phyloP scores from a whole-genome alignment of 2,329 filamentous ascomycete species.

The Paecilomyces fulvus region DNA sequence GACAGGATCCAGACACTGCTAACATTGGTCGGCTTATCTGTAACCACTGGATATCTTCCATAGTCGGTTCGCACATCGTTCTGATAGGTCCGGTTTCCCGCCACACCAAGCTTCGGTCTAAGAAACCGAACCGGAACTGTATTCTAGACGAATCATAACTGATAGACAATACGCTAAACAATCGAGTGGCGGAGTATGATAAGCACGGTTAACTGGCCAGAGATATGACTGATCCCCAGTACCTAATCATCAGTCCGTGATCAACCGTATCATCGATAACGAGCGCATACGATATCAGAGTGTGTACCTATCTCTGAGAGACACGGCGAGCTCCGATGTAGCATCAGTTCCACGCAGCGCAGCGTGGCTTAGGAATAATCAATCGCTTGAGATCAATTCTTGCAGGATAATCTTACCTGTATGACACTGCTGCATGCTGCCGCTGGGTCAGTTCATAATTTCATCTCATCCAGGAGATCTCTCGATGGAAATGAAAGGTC shows the following conservation, averaged over 20 bases:
- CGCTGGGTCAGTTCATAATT: not conserved
- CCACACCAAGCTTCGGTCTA: not conserved
- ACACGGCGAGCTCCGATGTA: not conserved
- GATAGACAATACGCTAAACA: not conserved
- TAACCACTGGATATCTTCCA: not conserved
- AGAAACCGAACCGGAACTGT: not conserved
- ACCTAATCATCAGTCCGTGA: not conserved
- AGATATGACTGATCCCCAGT: not conserved
- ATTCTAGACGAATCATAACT: not conserved
- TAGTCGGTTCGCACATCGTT: not conserved
- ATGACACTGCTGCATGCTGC: not conserved
- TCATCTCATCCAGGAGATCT: not conserved
- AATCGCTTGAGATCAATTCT: not conserved
- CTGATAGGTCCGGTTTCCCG: not conserved
- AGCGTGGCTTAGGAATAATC: not conserved
- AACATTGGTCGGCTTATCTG: not conserved
- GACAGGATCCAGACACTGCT: not conserved
- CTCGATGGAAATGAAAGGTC: too few species aligned
- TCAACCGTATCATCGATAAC: not conserved
- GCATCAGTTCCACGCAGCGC: not conserved
- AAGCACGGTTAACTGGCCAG: not conserved
- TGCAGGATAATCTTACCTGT: not conserved
- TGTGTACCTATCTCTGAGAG: not conserved
- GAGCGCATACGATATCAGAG: not conserved
- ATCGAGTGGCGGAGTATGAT: not conserved